Evolutionary conservation across 140 eudicot species (phyloP).

Genomic region (Cichorium intybus): DNA sequence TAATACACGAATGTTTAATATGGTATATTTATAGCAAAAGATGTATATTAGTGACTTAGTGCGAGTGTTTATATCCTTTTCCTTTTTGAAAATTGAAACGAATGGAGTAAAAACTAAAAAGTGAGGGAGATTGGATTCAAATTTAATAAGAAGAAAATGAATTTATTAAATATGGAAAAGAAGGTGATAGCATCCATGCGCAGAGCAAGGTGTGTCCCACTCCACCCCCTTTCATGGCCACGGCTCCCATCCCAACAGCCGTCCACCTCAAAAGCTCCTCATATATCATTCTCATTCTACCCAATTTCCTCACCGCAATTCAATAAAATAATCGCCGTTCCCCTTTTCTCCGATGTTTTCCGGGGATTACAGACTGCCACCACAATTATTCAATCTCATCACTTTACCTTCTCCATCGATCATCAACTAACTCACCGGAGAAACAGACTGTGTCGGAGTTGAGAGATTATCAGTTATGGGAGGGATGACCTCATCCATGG

Average conservation of each 20-base stretch:
- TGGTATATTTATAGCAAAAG: too few relatives aligned
- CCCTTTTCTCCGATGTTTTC: conserved; percentile 15
- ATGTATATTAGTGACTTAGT: too few relatives aligned
- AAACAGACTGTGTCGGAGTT: neutral
- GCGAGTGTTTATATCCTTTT: too few relatives aligned
- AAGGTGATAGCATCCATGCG: conserved; percentile 39
- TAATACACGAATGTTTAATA: too few relatives aligned
- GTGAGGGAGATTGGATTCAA: conserved; percentile 26
- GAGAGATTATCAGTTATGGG: conserved; percentile 51
- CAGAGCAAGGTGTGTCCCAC: conserved; percentile 25
- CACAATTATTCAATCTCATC: neutral
- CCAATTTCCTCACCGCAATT: neutral
- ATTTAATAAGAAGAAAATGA: neutral
- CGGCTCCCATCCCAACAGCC: conserved; percentile 30
- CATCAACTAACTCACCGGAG: neutral
- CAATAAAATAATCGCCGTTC: neutral
- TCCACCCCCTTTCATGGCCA: conserved; percentile 17
- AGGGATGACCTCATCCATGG: conserved; percentile 98
- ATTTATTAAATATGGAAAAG: neutral
- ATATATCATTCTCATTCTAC: conserved; percentile 1
- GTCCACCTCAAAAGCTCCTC: conserved; percentile 21
- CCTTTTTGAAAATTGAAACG: neutral
- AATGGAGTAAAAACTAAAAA: conserved; percentile 20
- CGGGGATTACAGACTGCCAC: conserved; percentile 5
- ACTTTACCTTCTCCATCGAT: neutral